Evolutionary conservation across 129 eudicot genomes (phyloP).

Genomic region (Lactuca sativa): DNA sequence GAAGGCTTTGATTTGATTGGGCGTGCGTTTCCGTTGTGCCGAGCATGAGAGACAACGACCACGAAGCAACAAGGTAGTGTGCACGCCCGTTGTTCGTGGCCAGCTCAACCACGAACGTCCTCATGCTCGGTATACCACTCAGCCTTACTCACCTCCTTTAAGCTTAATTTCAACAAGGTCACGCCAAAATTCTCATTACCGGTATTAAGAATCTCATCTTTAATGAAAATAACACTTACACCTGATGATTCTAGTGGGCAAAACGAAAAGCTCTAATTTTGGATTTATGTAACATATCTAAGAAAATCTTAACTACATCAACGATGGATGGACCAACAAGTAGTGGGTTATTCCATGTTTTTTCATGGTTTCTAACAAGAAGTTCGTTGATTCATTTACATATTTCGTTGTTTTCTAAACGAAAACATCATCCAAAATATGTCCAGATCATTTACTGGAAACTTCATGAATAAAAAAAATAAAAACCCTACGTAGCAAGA

Average conservation of each 20-base stretch:
- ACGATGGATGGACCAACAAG: conserved; percentile 62
- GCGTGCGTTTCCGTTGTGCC: no score
- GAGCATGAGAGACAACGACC: no score
- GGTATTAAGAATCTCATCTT: conserved; percentile 46
- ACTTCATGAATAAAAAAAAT: background rate
- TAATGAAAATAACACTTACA: conserved; percentile 46
- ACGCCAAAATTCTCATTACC: conserved; percentile 50
- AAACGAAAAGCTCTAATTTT: conserved; percentile 22
- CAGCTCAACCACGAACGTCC: no score
- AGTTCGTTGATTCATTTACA: conserved; percentile 61
- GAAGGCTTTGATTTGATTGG: no score
- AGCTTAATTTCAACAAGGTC: conserved; percentile 45
- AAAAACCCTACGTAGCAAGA: no score
- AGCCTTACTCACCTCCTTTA: conserved; percentile 58
- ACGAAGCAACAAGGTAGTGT: no score
- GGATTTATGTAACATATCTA: conserved; percentile 46
- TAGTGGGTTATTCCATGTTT: conserved; percentile 52
- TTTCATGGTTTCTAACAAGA: conserved; percentile 47
- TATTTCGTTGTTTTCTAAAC: conserved; percentile 44
- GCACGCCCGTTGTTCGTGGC: no score
- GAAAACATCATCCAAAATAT: no score
- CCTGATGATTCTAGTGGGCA: conserved; percentile 45
- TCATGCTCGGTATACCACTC: no score
- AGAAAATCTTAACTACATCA: conserved; percentile 47
- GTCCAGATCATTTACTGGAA: conserved; percentile 49